These are phyloP conservation scores for Bruguiera parviflora DNA, from an alignment of 345 rosid genomes.

Conservation along the genomic window DNA sequence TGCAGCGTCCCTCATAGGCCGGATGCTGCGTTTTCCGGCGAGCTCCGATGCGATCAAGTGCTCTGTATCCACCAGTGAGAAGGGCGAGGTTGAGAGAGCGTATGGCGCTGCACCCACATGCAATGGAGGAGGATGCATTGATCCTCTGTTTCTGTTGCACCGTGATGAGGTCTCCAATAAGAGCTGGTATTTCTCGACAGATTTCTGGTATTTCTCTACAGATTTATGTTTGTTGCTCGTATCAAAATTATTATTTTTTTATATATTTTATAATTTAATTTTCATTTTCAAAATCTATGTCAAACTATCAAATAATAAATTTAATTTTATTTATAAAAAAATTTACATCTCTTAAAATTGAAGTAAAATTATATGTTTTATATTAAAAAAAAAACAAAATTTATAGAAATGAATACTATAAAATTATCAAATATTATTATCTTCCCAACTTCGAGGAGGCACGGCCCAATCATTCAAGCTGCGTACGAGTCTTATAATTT, in stretches of 20 bases:
- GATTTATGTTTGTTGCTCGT: neutral
- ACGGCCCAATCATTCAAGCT: no score
- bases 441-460: no score
- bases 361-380: no score
- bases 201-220: neutral
- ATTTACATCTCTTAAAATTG: no score
- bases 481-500: no score
- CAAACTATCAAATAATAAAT: no score
- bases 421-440: no score
- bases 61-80: neutral
- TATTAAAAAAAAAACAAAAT: no score
- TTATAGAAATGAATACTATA: no score
- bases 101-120: constrained; percentile 43
- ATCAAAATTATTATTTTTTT: neutral
- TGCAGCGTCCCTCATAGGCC: constrained; percentile 39
- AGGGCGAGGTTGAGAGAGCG: constrained; percentile 25
- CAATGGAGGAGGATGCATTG: constrained; percentile 32
- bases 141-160: constrained; percentile 36
- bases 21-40: constrained; percentile 46
- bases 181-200: constrained; percentile 34
- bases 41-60: constrained; percentile 37
- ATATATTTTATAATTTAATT: no score
- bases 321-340: no score
- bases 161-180: constrained; percentile 40
- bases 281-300: no score